Evolutionary conservation across 768 basidiomycete genomes (phyloP).

Genomic region (Amyloporia xantha): DNA sequence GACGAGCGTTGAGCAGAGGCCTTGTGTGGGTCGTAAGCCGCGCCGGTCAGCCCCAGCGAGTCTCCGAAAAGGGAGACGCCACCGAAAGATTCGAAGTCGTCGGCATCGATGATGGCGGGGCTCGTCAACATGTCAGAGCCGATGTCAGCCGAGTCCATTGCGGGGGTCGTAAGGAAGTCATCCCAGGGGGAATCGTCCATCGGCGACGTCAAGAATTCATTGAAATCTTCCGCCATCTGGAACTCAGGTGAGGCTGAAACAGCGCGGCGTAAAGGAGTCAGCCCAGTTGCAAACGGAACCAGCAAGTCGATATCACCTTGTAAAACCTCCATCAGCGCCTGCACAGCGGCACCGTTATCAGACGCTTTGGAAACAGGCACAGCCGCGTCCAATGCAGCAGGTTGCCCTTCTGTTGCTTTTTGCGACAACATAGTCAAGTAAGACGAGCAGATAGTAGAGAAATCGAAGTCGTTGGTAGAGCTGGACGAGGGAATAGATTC

Average conservation of each 20-base stretch:
- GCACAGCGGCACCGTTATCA: conserved; percentile 25
- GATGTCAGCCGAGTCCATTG: conserved; percentile 30
- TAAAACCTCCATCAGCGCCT: conserved; percentile 33
- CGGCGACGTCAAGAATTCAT: conserved; percentile 41
- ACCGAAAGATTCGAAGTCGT: conserved; percentile 24
- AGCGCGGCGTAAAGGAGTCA: too few relatives aligned
- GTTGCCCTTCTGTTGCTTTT: conserved; percentile 27
- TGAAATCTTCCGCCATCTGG: conserved; percentile 29
- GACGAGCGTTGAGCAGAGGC: conserved; percentile 5
- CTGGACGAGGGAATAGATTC: conserved; percentile 17
- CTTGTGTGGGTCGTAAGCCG: conserved; percentile 15
- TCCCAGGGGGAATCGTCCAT: conserved; percentile 42
- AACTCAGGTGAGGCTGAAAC: conserved; percentile 34
- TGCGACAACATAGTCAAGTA: conserved; percentile 64
- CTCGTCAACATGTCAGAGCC: conserved; percentile 36
- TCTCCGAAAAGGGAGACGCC: conserved; percentile 25
- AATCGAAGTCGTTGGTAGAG: conserved; percentile 40
- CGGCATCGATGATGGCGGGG: conserved; percentile 32
- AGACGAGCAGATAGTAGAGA: conserved; percentile 43
- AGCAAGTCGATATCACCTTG: conserved; percentile 24
- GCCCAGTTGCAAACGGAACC: neutral
- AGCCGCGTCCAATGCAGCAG: conserved; percentile 21
- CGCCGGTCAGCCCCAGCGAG: conserved; percentile 3
- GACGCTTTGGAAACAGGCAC: conserved; percentile 15
- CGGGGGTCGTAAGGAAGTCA: conserved; percentile 39